Conservation (phyloP, 2,329 filamentous ascomycete genomes). For the Pyricularia grisea region DNA sequence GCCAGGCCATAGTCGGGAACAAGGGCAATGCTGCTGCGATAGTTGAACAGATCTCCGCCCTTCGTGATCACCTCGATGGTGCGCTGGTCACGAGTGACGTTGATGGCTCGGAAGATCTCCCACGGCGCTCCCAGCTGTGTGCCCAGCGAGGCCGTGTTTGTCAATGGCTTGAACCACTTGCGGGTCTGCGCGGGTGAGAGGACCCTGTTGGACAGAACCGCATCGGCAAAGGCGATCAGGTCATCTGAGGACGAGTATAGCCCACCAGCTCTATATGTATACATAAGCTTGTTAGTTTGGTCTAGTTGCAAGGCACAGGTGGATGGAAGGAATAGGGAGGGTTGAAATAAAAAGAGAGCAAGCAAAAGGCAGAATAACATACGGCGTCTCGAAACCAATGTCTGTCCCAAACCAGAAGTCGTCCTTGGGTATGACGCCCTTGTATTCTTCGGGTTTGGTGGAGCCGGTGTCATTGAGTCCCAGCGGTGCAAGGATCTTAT, state of each 20-base stretch:
- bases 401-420: slow-evolving; percentile 23
- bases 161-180: slow-evolving; percentile 33
- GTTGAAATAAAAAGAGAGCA: neutral
- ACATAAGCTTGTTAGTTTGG: neutral
- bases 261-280: slow-evolving; percentile 4
- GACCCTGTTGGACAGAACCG: slow-evolving; percentile 30
- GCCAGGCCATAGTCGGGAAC: slow-evolving; percentile 36
- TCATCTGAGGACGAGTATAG: slow-evolving; percentile 16
- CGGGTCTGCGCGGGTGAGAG: slow-evolving; percentile 28
- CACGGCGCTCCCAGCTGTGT: slow-evolving; percentile 33
- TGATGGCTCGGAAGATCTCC: slow-evolving; percentile 33
- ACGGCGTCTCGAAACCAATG: slow-evolving; percentile 25
- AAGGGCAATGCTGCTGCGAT: slow-evolving; percentile 28
- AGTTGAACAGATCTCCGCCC: slow-evolving; percentile 31
- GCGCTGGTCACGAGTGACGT: slow-evolving; percentile 21
- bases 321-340: neutral
- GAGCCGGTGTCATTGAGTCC: slow-evolving; percentile 30
- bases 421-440: slow-evolving; percentile 25
- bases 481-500: slow-evolving; percentile 29
- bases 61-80: slow-evolving; percentile 38
- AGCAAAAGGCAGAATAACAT: slow-evolving; percentile 8
- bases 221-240: slow-evolving; percentile 28
- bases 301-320: neutral
- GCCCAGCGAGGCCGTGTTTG: slow-evolving; percentile 25
- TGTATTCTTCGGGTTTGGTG: slow-evolving; percentile 18